Percentiles rank a stretch among this genome's conserved stretches.
Evolutionary conservation across 257 asterid genomes (phyloP).

Genomic region (Penstemon eatonii): DNA sequence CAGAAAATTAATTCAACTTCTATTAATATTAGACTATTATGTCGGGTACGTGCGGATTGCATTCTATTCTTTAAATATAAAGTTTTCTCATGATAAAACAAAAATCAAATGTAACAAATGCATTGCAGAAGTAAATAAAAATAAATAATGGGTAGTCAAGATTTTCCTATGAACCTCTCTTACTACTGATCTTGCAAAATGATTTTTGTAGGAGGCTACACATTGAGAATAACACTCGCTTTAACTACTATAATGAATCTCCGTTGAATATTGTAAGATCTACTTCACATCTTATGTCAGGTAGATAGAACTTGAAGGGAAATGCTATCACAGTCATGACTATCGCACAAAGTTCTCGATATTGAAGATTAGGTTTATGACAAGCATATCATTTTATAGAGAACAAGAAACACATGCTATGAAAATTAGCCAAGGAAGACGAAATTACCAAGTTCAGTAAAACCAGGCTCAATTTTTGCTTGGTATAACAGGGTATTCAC

Average conservation of each 20-base stretch:
- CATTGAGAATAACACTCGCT: neutral
- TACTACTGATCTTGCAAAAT: neutral
- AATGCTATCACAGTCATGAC: neutral
- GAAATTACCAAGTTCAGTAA: constrained; percentile 79
- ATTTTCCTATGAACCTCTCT: neutral
- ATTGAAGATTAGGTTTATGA: neutral
- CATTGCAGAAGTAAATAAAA: neutral
- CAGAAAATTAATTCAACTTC: too few relatives aligned
- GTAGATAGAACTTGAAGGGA: neutral
- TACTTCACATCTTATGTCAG: neutral
- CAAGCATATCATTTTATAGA: neutral
- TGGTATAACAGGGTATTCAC: constrained; percentile 68
- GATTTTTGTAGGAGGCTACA: neutral
- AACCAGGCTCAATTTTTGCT: constrained; percentile 87
- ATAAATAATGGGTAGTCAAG: neutral
- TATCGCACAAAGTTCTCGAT: neutral
- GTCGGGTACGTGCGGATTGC: too few relatives aligned
- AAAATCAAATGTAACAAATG: neutral
- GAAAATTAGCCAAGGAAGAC: neutral
- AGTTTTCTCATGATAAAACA: neutral
- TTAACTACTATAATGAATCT: neutral
- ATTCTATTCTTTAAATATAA: neutral
- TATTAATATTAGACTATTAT: too few relatives aligned
- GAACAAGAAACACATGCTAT: neutral
- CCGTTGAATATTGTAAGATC: neutral